Conservation (phyloP, 805 yeast genomes). For the Candida hungchunana region DNA sequence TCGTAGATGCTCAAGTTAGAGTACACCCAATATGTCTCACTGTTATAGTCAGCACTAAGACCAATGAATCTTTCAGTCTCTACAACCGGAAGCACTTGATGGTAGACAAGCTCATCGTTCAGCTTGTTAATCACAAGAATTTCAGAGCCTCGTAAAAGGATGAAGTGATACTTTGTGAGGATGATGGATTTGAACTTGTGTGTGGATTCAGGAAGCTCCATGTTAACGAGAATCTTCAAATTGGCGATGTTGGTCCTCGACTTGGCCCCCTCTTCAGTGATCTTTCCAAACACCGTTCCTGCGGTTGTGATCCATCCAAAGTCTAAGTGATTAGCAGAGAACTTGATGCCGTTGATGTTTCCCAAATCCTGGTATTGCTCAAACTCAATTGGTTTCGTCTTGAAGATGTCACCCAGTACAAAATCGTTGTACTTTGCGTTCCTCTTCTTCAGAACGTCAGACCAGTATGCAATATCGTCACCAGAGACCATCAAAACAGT, state of each 20-base stretch:
- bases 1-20: slow-evolving; percentile 63
- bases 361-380: slow-evolving; percentile 36
- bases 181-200: slow-evolving; percentile 36
- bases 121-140: slow-evolving; percentile 47
- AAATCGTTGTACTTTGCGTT: slow-evolving; percentile 23
- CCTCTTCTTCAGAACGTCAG: slow-evolving; percentile 15
- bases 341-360: slow-evolving; percentile 30
- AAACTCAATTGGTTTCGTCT: slow-evolving; percentile 29
- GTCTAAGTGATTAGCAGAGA: slow-evolving; percentile 22
- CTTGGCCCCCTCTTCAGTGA: slow-evolving; percentile 21
- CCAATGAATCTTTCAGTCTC: slow-evolving; percentile 40
- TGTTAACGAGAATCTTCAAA: slow-evolving; percentile 35
- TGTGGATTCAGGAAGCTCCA: slow-evolving; percentile 35
- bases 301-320: slow-evolving; percentile 47
- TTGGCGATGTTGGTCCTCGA: slow-evolving; percentile 26
- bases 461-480: slow-evolving; percentile 31
- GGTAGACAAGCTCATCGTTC: slow-evolving; percentile 42
- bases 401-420: slow-evolving; percentile 17
- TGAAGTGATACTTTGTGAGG: slow-evolving; percentile 51
- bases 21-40: slow-evolving; percentile 72
- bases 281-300: slow-evolving; percentile 42
- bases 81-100: slow-evolving; percentile 35
- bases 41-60: slow-evolving; percentile 43
- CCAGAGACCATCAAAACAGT: slow-evolving; percentile 25
- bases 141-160: slow-evolving; percentile 41